A percentile compares a stretch with the other conserved stretches of the same genome.
Evolutionary conservation across 345 rosid genomes (phyloP).

Genomic region (Moringa oleifera): DNA sequence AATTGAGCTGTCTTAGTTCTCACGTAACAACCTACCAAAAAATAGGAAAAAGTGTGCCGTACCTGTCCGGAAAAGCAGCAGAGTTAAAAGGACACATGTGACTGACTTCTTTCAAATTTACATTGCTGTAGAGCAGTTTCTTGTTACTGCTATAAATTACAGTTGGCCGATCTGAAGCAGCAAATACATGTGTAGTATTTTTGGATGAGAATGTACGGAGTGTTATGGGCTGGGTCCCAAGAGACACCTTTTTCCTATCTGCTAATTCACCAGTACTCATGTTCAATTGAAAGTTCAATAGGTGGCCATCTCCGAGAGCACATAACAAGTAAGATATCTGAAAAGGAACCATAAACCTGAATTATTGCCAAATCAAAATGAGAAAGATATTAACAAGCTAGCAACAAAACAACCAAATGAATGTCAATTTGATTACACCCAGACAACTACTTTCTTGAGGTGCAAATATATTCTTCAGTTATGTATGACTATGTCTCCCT

Average conservation of each 20-base stretch:
- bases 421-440: not conserved
- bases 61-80: slow-evolving; percentile 98
- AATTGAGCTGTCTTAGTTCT: not conserved
- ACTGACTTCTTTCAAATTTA: slow-evolving; percentile 92
- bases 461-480: not conserved
- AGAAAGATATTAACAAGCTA: not conserved
- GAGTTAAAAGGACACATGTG: slow-evolving; percentile 95
- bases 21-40: not conserved
- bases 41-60: slow-evolving; percentile 6
- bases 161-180: slow-evolving; percentile 95
- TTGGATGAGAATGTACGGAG: slow-evolving; percentile 96
- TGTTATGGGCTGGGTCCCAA: slow-evolving; percentile 94
- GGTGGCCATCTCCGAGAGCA: slow-evolving; percentile 98
- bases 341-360: slow-evolving; percentile 8
- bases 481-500: too few relatives aligned
- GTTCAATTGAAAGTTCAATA: slow-evolving; percentile 75
- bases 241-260: slow-evolving; percentile 82
- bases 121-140: slow-evolving; percentile 92
- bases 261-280: slow-evolving; percentile 63
- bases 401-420: not conserved
- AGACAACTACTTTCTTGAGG: not conserved
- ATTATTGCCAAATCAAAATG: not conserved
- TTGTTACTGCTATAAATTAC: slow-evolving; percentile 97
- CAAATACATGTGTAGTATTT: slow-evolving; percentile 83
- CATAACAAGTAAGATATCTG: slow-evolving; percentile 92